These are phyloP conservation scores for Scalesia atractyloides DNA, from an alignment of 129 eudicot genomes.

Conservation along the genomic window DNA sequence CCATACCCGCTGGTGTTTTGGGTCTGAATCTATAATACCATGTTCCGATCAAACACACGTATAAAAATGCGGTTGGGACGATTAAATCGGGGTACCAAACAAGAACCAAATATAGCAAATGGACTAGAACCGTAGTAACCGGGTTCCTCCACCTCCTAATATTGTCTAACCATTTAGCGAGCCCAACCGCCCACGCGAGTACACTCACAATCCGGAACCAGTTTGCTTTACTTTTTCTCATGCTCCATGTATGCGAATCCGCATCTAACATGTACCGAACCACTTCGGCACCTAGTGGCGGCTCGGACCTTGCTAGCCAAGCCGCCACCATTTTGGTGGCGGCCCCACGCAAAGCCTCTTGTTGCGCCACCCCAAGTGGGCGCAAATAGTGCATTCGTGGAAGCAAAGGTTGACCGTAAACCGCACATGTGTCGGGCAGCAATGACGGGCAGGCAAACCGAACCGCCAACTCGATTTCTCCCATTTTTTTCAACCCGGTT, in stretches of 20 bases:
- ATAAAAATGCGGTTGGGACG: conserved; percentile 81
- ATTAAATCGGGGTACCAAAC: conserved; percentile 97
- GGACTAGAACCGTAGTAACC: conserved; percentile 81
- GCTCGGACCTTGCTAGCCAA: conserved; percentile 96
- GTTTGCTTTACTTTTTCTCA: conserved; percentile 92
- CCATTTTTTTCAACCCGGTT: conserved; percentile 95
- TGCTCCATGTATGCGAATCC: conserved; percentile 93
- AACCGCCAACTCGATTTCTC: conserved; percentile 90
- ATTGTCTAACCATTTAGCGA: conserved; percentile 89
- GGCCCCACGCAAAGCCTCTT: conserved; percentile 93
- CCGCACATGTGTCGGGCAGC: conserved; percentile 78
- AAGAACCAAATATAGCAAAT: conserved; percentile 76
- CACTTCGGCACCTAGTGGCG: conserved; percentile 90
- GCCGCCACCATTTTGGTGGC: conserved; percentile 95
- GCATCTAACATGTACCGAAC: conserved; percentile 91
- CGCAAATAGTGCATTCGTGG: conserved; percentile 96
- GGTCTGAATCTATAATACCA: conserved; percentile 96
- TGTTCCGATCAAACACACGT: conserved; percentile 77
- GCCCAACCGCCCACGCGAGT: conserved; percentile 92
- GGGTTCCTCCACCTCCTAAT: conserved; percentile 92
- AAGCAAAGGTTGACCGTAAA: conserved; percentile 84
- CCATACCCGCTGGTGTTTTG: conserved; percentile 94
- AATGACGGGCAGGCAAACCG: conserved; percentile 87
- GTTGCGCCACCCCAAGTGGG: conserved; percentile 97
- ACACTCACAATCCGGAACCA: conserved; percentile 96